These are phyloP conservation scores for Alternaria gaisen DNA, from an alignment of 2,329 filamentous ascomycete genomes.

Conservation along the genomic window DNA sequence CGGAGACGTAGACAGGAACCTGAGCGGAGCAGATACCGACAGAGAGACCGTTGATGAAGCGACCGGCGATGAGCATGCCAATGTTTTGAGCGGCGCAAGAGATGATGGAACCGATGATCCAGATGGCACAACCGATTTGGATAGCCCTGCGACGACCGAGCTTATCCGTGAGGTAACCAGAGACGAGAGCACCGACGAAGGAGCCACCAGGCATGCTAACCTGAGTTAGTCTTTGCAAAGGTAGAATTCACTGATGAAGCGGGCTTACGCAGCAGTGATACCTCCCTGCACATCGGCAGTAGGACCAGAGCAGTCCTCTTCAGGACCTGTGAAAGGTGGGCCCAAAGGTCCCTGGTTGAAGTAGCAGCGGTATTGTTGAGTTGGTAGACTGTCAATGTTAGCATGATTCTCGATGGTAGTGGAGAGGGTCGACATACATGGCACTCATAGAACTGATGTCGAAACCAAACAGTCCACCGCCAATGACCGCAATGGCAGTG, in stretches of 20 bases:
- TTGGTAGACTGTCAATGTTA: conserved; percentile 63
- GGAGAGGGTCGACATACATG: conserved; percentile 37
- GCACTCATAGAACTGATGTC: conserved; percentile 78
- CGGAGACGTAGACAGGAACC: conserved; percentile 74
- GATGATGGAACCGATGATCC: conserved; percentile 68
- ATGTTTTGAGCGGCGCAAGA: conserved; percentile 71
- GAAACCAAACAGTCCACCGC: conserved; percentile 78
- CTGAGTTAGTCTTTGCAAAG: background rate
- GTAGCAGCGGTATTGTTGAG: conserved; percentile 74
- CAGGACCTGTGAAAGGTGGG: conserved; percentile 47
- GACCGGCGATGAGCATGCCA: conserved; percentile 74
- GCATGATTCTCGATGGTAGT: conserved; percentile 17
- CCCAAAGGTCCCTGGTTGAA: conserved; percentile 65
- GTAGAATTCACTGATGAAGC: background rate
- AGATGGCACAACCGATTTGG: conserved; percentile 62
- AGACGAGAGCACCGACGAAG: conserved; percentile 69
- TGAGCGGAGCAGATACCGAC: conserved; percentile 78
- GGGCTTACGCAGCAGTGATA: conserved; percentile 52
- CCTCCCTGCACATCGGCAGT: conserved; percentile 66
- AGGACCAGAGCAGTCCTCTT: conserved; percentile 62
- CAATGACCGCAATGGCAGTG: conserved; percentile 66
- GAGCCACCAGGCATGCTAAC: conserved; percentile 72
- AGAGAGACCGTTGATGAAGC: conserved; percentile 75
- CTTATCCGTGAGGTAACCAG: conserved; percentile 67
- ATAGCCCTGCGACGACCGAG: conserved; percentile 64